These are phyloP conservation scores for Aspergillus sp. DNA, from an alignment of 2,329 filamentous ascomycete species.

Conservation along the genomic window DNA sequence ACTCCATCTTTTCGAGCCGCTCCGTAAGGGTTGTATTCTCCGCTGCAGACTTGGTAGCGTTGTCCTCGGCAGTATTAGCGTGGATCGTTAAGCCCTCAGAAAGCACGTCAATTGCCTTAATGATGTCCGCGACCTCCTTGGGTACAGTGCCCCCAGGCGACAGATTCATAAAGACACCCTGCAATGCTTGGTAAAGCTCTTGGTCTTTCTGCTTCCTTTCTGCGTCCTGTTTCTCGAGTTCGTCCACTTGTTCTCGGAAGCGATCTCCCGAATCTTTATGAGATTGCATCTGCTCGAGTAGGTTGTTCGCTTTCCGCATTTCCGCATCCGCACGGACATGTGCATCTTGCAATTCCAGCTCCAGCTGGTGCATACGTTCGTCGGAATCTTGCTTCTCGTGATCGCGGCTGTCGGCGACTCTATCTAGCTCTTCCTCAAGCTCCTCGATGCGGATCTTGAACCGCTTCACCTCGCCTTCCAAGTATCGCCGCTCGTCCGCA, in stretches of 20 bases:
- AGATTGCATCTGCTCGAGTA: constrained; percentile 58
- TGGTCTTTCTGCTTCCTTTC: constrained; percentile 54
- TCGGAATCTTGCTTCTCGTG: constrained; percentile 73
- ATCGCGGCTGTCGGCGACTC: constrained; percentile 77
- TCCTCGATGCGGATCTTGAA: constrained; percentile 80
- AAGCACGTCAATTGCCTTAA: constrained; percentile 59
- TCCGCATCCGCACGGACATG: constrained; percentile 50
- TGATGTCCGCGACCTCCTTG: constrained; percentile 57
- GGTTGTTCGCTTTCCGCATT: constrained; percentile 32
- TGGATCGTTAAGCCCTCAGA: constrained; percentile 62
- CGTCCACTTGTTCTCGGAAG: constrained; percentile 43
- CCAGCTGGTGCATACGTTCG: constrained; percentile 65
- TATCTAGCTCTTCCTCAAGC: constrained; percentile 86
- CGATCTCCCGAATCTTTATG: constrained; percentile 52
- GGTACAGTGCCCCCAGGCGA: constrained; percentile 55
- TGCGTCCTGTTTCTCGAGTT: constrained; percentile 52
- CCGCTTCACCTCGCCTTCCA: constrained; percentile 76
- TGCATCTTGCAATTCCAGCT: constrained; percentile 68
- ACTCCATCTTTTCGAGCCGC: constrained; percentile 56
- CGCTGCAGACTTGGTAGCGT: constrained; percentile 59
- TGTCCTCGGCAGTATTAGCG: constrained; percentile 59
- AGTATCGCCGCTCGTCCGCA: constrained; percentile 74
- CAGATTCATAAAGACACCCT: constrained; percentile 60
- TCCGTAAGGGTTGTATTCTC: constrained; percentile 63
- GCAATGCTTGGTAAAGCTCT: constrained; percentile 55